Conservation (phyloP, 2,329 filamentous ascomycete genomes). For the Penicillium vulpinum region DNA sequence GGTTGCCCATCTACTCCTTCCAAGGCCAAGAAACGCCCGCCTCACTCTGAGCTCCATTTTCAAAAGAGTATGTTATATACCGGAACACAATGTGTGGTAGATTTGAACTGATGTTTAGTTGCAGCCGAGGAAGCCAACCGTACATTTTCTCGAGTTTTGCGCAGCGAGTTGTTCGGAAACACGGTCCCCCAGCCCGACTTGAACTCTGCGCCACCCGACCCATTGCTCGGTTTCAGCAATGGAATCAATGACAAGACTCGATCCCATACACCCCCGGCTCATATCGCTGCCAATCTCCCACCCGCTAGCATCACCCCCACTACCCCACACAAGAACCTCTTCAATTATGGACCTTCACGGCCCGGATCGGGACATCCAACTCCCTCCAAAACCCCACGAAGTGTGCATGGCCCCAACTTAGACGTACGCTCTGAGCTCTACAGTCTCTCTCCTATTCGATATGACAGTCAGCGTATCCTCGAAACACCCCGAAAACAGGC, state of each 20-base stretch:
- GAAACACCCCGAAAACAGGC: constrained; percentile 86
- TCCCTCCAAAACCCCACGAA: constrained; percentile 84
- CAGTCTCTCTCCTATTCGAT: constrained; percentile 89
- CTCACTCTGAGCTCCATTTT: constrained; percentile 88
- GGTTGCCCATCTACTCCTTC: constrained; percentile 90
- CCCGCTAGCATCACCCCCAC: constrained; percentile 78
- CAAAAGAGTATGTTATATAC: constrained; percentile 70
- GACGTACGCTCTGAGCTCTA: constrained; percentile 92
- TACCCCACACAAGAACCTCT: constrained; percentile 96
- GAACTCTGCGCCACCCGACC: constrained; percentile 62
- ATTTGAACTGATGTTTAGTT: constrained; percentile 13
- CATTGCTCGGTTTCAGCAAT: constrained; percentile 46
- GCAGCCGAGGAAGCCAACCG: constrained; percentile 89
- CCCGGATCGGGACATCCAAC: constrained; percentile 80
- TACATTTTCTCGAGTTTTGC: constrained; percentile 83
- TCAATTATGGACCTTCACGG: constrained; percentile 79
- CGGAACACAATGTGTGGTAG: not conserved
- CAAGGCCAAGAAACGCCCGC: constrained; percentile 77
- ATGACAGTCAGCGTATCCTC: constrained; percentile 89
- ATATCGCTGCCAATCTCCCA: constrained; percentile 64
- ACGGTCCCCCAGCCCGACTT: constrained; percentile 80
- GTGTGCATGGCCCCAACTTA: constrained; percentile 81
- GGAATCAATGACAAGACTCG: constrained; percentile 65
- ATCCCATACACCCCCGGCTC: constrained; percentile 77
- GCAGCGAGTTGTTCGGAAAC: constrained; percentile 88